These are phyloP conservation scores for Lactarius vividus DNA, from an alignment of 768 basidiomycete species.

Conservation along the genomic window DNA sequence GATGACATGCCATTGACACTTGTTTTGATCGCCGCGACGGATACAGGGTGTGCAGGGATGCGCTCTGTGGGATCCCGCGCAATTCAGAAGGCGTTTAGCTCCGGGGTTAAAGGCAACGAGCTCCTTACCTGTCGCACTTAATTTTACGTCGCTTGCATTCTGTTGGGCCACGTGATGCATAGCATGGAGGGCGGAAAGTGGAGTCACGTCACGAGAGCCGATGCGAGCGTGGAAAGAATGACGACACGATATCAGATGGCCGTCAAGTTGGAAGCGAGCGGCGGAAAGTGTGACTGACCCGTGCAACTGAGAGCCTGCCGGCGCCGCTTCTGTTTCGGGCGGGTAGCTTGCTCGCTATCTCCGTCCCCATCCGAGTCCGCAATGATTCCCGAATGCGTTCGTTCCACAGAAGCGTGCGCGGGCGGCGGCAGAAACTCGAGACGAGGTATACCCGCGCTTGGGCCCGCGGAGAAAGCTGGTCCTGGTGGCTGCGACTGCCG, in stretches of 20 bases:
- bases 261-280: slow-evolving; percentile 28
- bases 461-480: slow-evolving; percentile 17
- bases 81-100: slow-evolving; percentile 20
- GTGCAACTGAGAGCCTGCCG: slow-evolving; percentile 84
- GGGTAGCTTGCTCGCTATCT: slow-evolving; percentile 44
- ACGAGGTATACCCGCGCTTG: slow-evolving; percentile 27
- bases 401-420: slow-evolving; percentile 18
- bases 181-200: slow-evolving; percentile 30
- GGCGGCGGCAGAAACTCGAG: slow-evolving; percentile 24
- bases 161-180: slow-evolving; percentile 34
- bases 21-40: slow-evolving; percentile 73
- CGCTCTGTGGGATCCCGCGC: slow-evolving; percentile 44
- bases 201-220: slow-evolving; percentile 30
- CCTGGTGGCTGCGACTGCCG: neutral
- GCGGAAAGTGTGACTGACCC: slow-evolving; percentile 46
- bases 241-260: slow-evolving; percentile 30
- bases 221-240: slow-evolving; percentile 23
- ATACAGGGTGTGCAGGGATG: slow-evolving; percentile 82
- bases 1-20: slow-evolving; percentile 81
- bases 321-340: slow-evolving; percentile 79
- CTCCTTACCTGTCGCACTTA: slow-evolving; percentile 73
- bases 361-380: slow-evolving; percentile 57
- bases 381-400: slow-evolving; percentile 37
- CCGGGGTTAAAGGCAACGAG: slow-evolving; percentile 23
- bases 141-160: slow-evolving; percentile 88